Evolutionary conservation across 225 moss, liverwort and hornwort genomes (phyloP), one percentile per base, ranked within the genome.

Genomic region (Pseudisothecium myosuroides): DNA sequence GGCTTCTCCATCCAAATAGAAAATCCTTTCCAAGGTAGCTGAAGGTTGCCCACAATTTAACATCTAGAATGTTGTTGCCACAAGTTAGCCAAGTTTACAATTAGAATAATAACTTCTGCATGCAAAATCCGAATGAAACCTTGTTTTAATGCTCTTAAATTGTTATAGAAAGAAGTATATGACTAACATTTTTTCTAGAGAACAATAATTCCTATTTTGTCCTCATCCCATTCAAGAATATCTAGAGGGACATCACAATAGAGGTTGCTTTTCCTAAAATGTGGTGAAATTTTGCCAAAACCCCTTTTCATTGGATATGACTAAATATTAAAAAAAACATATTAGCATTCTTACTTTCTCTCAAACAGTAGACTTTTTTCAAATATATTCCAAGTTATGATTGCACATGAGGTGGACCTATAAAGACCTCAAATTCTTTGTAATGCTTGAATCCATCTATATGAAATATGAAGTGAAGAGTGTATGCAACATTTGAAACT

Each of bases 271-370:
- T 50, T 52, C 3, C 3, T 12, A 12, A 7, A 7, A 34, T 52
- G 52, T 22, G 13, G 13, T 52, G 14, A 76, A 52, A 52, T 13
- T 32, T 32, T 8, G 10, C 32, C 0, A 11, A 1, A 31, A 10
- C 1, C 0, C 7, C 8, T 0, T 5, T 1, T 8, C 58, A 2
- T 34, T 76, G 12, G 8, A 50, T 76, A 50, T 75, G 32, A 50
- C 20, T 11, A 47, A 47, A 18, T 74, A 7, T 31, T 20, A 29
- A 47, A 17, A 32, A 49, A 45, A 20, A 45, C 5, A 17, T 28
- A 29, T 11, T 17, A 19, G 7, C 27, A 32, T 50, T 8, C 32
- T 15, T 1, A 31, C 20, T 20, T 75, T 75, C 4, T 49, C 0
- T 75, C 49, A 75, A 49, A 75, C 2, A 32, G 32, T 12, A 18